These are phyloP conservation scores for Solanum hybrid DNA, from an alignment of 305 asterid species.

Conservation along the genomic window DNA sequence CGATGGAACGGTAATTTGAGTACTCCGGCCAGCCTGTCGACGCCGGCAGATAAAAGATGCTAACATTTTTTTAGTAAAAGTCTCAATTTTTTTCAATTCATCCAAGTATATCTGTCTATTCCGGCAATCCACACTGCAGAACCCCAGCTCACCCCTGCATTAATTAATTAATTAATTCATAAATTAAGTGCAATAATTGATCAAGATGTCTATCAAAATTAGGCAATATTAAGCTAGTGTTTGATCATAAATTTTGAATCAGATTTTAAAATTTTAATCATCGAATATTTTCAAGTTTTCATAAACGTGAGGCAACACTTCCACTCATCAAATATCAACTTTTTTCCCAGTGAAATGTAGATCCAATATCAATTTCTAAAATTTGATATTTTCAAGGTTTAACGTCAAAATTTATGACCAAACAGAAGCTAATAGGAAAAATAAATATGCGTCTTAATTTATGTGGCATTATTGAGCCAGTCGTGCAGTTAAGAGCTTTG, in stretches of 20 bases:
- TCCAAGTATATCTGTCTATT: constrained; percentile 21
- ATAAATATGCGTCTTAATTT: not conserved
- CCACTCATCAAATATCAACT: too few species aligned
- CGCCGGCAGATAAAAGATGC: not conserved
- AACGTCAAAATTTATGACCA: not conserved
- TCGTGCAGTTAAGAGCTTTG: not conserved
- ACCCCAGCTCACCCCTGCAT: constrained; percentile 7
- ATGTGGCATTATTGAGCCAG: not conserved
- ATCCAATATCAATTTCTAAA: not conserved
- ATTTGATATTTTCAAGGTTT: not conserved
- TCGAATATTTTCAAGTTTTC: too few species aligned
- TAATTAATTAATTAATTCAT: not conserved
- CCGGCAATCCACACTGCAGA: constrained; percentile 26
- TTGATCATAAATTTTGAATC: not conserved
- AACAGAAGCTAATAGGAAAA: too few species aligned
- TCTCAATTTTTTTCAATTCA: constrained; percentile 20
- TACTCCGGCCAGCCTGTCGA: not conserved
- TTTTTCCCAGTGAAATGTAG: too few species aligned
- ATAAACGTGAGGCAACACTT: too few species aligned
- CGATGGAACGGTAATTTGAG: not conserved
- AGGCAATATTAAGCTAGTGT: not conserved
- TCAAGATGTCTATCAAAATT: not conserved
- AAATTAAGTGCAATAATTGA: not conserved
- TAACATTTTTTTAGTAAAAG: constrained; percentile 11
- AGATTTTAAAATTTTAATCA: too few species aligned